phyloP scores from a whole-genome alignment of 371 early-diverging fungal genomes.

The Catenaria anguillulae region DNA sequence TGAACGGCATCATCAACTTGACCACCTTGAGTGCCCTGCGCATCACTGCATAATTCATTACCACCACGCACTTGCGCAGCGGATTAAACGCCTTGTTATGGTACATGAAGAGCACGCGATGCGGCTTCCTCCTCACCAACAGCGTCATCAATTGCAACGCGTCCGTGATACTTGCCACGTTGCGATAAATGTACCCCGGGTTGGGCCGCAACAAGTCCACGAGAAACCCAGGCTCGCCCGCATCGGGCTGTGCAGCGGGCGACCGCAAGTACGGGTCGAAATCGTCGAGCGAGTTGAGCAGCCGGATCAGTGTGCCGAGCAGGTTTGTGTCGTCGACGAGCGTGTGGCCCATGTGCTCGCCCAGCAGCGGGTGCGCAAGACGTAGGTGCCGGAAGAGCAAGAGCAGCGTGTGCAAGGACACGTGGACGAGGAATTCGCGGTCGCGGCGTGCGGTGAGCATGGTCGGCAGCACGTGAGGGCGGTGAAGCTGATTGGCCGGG shows the following conservation, averaged over 20 bases:
- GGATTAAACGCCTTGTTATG: neutral
- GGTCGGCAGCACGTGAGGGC: no score
- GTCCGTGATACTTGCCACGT: neutral
- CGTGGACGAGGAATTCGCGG: neutral
- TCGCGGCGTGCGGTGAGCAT: neutral
- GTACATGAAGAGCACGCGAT: neutral
- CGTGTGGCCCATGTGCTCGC: neutral
- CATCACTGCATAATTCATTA: neutral
- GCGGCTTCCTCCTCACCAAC: neutral
- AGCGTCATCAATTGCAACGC: neutral
- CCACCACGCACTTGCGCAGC: neutral
- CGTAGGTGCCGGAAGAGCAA: neutral
- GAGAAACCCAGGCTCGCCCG: neutral
- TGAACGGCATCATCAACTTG: neutral
- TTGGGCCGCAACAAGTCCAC: neutral
- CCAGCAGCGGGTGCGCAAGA: neutral
- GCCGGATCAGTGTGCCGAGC: neutral
- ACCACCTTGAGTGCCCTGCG: neutral
- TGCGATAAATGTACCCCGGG: neutral
- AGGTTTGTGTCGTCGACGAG: neutral
- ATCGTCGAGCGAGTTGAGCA: neutral
- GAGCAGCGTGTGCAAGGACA: no score
- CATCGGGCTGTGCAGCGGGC: neutral
- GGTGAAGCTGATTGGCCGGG: no score
- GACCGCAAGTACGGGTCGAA: neutral